phyloP scores from a whole-genome alignment of 805 yeast species.

The Metschnikowia aberdeeniae region DNA sequence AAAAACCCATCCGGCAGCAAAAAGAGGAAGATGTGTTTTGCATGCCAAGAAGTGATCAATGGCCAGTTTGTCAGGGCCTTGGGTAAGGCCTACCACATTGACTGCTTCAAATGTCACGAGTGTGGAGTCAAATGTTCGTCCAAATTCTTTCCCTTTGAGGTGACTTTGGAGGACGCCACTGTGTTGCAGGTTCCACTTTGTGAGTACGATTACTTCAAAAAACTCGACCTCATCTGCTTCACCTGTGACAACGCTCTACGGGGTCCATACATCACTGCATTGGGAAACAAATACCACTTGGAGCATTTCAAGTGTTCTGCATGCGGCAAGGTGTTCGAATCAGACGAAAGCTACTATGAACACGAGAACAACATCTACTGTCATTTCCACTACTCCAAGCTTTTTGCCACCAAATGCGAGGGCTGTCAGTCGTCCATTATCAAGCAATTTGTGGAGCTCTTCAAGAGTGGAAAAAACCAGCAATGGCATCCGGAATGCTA shows the following conservation, averaged over 20 bases:
- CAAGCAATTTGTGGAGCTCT: slow-evolving; percentile 90
- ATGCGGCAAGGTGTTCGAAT: slow-evolving; percentile 81
- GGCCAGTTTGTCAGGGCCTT: slow-evolving; percentile 87
- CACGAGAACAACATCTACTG: slow-evolving; percentile 80
- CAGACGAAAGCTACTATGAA: slow-evolving; percentile 89
- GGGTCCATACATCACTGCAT: slow-evolving; percentile 91
- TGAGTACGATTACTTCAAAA: slow-evolving; percentile 86
- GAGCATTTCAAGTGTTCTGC: slow-evolving; percentile 92
- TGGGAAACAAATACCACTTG: slow-evolving; percentile 87
- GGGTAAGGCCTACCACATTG: slow-evolving; percentile 73
- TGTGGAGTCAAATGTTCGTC: slow-evolving; percentile 79
- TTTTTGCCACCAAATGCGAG: slow-evolving; percentile 84
- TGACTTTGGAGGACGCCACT: slow-evolving; percentile 15
- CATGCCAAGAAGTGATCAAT: slow-evolving; percentile 37
- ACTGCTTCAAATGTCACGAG: slow-evolving; percentile 82
- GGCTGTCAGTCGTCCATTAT: slow-evolving; percentile 90
- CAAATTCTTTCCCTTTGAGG: slow-evolving; percentile 81
- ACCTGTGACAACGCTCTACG: slow-evolving; percentile 82
- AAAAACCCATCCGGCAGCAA: slow-evolving; percentile 13
- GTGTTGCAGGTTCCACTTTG: slow-evolving; percentile 54
- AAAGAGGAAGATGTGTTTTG: slow-evolving; percentile 30
- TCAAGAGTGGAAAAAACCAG: slow-evolving; percentile 84
- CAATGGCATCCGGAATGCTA: slow-evolving; percentile 99
- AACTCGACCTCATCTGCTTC: slow-evolving; percentile 80
- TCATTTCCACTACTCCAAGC: slow-evolving; percentile 85